Conservation (phyloP, 305 asterid species). For the Salvia sclarea region DNA sequence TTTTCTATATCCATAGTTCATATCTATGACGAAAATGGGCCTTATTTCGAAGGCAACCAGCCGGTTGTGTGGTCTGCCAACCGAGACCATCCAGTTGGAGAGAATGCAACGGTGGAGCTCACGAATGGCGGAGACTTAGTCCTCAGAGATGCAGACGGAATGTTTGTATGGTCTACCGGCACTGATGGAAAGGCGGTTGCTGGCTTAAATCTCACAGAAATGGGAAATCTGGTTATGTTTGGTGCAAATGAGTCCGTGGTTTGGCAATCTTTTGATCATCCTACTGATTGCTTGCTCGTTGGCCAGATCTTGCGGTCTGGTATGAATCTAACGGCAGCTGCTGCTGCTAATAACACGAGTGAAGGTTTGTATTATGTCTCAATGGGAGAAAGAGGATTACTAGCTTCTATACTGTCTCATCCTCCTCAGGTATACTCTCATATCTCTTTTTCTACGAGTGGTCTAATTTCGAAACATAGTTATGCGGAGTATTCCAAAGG, state of each 20-base stretch:
- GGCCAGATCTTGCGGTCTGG: constrained; percentile 42
- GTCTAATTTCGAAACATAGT: neutral
- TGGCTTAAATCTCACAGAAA: constrained; percentile 42
- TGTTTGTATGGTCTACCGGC: constrained; percentile 45
- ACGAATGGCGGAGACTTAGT: constrained; percentile 40
- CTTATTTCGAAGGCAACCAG: constrained; percentile 28
- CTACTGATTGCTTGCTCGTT: constrained; percentile 38
- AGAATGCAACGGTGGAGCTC: constrained; percentile 42
- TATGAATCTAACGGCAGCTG: constrained; percentile 38
- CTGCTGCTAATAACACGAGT: constrained; percentile 34
- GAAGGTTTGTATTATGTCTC: constrained; percentile 34
- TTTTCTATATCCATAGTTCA: too few relatives aligned
- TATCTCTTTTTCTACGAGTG: too few relatives aligned
- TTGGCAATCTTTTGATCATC: constrained; percentile 42
- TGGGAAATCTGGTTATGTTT: constrained; percentile 43
- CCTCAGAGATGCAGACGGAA: constrained; percentile 43
- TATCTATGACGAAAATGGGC: too few relatives aligned
- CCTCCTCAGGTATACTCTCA: constrained; percentile 39
- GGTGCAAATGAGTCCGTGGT: constrained; percentile 24
- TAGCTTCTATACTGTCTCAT: constrained; percentile 34
- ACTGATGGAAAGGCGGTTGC: constrained; percentile 42
- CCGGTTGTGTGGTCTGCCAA: constrained; percentile 61
- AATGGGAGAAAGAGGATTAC: constrained; percentile 33
- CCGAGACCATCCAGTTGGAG: constrained; percentile 37
- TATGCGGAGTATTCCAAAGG: constrained; percentile 19